Evolutionary conservation across 768 basidiomycete genomes (phyloP), one percentile per base, ranked within the genome.

Genomic region (Russula abietina): DNA sequence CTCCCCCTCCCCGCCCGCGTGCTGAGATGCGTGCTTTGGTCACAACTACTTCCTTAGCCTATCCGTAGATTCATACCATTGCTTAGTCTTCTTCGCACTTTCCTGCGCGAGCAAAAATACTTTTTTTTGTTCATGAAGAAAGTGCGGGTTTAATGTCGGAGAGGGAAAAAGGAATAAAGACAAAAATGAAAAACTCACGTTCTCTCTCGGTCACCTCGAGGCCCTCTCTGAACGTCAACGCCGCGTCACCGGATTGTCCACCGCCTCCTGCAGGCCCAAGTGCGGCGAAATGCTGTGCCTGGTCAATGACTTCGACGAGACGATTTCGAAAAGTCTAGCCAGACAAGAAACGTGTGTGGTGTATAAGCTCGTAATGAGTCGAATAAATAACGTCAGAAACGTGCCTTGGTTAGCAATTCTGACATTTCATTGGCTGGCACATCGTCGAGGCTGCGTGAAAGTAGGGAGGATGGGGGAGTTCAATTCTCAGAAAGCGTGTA

Each of bases 191-290:
- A 50, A n/a, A 78, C 86, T 79, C 71, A 96, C 94, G 68, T 78
- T 96, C 93, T 66, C 95, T 82, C 72, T 98, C 94, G 16, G 91
- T 91, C n/a, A 83, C 85, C 59, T 98, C 94, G 63, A 98, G 81
- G 1, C 94, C 95, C 72, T 96, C 94, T 67, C 92, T 79, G 70
- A 98, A 98, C 14, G 82, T 76, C 66, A 89, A 87, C 7, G 90
- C 84, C 1, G 76, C 71, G 65, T 88, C 86, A 16, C 80, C 83
- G 8, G 78, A 76, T 12, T 78, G 72, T 4, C 81, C 76, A 3
- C 81, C 80, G 12, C 80, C 79, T 22, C 76, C 75, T 26, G 82
- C 81, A n/a, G 79, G 79, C 30, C 86, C 88, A 19, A 88, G 73
- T 0, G 83, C 80, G 39, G 86, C 91, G 74, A 93, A 93, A 70